Conservation (phyloP, 805 yeast genomes). For the Isabelozyma gotoi region DNA sequence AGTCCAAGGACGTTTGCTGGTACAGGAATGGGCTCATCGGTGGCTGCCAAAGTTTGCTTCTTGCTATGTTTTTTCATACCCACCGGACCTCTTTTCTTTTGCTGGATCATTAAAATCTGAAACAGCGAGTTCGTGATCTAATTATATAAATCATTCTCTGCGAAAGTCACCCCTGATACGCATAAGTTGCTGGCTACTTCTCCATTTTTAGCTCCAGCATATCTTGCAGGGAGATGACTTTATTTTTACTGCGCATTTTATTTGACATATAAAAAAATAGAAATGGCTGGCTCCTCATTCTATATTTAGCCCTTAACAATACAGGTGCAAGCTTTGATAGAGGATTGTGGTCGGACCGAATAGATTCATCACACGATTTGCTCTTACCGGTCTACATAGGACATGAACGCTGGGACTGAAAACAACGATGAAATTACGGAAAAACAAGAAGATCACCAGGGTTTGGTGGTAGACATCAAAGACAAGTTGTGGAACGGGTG, state of each 20-base stretch:
- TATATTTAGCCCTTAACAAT: not conserved
- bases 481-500: constrained; percentile 54
- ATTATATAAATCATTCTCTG: not conserved
- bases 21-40: constrained; percentile 22
- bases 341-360: no score
- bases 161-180: no score
- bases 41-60: constrained; percentile 20
- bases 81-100: not conserved
- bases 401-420: no score
- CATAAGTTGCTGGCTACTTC: not conserved
- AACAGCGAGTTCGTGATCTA: no score
- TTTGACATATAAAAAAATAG: no score
- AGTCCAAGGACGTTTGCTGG: constrained; percentile 20
- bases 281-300: not conserved
- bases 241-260: no score
- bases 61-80: not conserved
- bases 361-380: no score
- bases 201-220: not conserved
- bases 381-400: no score
- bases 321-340: no score
- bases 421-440: not conserved
- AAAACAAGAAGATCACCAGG: not conserved
- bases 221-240: not conserved
- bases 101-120: no score
- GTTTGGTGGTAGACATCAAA: constrained; percentile 23